Conservation (phyloP, 2,329 filamentous ascomycete species). For the Acephala macrosclerotiorum region DNA sequence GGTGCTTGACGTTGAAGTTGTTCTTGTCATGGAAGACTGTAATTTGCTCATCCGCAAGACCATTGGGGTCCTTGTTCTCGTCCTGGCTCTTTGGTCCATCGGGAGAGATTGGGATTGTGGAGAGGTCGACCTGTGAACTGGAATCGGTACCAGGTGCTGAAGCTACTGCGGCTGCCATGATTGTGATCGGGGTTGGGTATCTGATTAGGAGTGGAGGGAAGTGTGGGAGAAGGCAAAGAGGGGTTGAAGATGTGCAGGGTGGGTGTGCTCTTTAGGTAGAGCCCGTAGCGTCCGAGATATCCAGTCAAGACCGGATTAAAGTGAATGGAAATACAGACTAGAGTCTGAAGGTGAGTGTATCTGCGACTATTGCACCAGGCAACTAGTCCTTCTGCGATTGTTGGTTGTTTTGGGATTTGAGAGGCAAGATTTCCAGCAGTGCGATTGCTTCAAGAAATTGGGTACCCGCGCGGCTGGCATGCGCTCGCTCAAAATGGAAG, state of each 20-base stretch:
- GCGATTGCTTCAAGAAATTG: conserved; percentile 12
- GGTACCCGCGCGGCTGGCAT: background rate
- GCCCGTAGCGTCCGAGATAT: background rate
- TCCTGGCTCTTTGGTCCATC: conserved; percentile 64
- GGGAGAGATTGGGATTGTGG: conserved; percentile 72
- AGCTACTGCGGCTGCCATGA: conserved; percentile 40
- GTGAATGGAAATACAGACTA: conserved; percentile 16
- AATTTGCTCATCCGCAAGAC: conserved; percentile 66
- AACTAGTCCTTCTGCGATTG: conserved; percentile 29
- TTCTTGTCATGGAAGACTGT: conserved; percentile 98
- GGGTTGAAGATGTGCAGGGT: too few relatives aligned
- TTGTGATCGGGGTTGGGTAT: conserved; percentile 21
- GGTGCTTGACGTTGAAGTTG: conserved; percentile 99
- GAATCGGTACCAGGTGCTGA: conserved; percentile 19
- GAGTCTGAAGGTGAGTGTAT: conserved; percentile 1
- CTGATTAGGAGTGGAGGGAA: background rate
- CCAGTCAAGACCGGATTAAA: background rate
- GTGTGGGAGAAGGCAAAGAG: background rate
- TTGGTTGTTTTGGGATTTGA: conserved; percentile 8
- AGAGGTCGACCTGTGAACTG: conserved; percentile 67
- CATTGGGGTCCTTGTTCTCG: conserved; percentile 50
- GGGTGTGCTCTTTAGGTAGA: background rate
- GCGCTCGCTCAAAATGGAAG: background rate
- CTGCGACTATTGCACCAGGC: conserved; percentile 42
- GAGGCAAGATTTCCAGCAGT: conserved; percentile 1